A percentile compares a stretch with the other conserved stretches of the same genome.
phyloP scores from a whole-genome alignment of 768 basidiomycete species.

The Tricholomella constricta region DNA sequence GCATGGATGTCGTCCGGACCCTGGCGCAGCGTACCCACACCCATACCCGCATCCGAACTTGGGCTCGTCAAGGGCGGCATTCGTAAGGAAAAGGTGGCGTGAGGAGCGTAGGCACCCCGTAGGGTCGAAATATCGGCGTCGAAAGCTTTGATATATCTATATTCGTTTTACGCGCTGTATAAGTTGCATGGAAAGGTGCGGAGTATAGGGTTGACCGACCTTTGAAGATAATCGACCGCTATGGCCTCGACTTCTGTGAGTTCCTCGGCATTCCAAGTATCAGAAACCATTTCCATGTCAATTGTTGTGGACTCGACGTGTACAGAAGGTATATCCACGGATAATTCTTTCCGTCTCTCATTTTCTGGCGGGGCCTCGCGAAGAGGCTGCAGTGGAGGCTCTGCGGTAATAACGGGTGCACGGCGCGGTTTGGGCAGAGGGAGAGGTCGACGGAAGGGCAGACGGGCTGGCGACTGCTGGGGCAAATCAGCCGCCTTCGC shows the following conservation, averaged over 20 bases:
- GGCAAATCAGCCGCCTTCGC: not conserved
- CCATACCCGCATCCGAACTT: too few species aligned
- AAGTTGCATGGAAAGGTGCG: not conserved
- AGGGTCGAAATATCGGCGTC: conserved; percentile 27
- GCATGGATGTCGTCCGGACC: conserved; percentile 19
- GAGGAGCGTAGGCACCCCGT: conserved; percentile 25
- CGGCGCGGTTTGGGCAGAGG: conserved; percentile 4
- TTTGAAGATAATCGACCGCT: conserved; percentile 14
- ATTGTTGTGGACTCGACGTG: too few species aligned
- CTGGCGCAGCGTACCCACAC: not conserved
- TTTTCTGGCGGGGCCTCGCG: not conserved
- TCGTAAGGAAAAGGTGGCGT: conserved; percentile 28
- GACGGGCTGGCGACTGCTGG: not conserved
- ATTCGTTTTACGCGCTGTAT: not conserved
- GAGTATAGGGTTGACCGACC: too few species aligned
- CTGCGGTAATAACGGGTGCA: not conserved
- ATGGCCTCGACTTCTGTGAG: conserved; percentile 11
- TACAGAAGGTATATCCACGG: not conserved
- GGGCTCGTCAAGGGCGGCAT: too few species aligned
- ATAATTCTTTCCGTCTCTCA: not conserved
- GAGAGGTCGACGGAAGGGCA: not conserved
- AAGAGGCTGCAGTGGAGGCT: not conserved
- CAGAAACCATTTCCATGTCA: not conserved
- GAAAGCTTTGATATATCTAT: conserved; percentile 27
- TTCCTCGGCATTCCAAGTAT: conserved; percentile 7